Base-by-base conservation (phyloP, 129 eudicot species). In the Flaveria linearis region DNA sequence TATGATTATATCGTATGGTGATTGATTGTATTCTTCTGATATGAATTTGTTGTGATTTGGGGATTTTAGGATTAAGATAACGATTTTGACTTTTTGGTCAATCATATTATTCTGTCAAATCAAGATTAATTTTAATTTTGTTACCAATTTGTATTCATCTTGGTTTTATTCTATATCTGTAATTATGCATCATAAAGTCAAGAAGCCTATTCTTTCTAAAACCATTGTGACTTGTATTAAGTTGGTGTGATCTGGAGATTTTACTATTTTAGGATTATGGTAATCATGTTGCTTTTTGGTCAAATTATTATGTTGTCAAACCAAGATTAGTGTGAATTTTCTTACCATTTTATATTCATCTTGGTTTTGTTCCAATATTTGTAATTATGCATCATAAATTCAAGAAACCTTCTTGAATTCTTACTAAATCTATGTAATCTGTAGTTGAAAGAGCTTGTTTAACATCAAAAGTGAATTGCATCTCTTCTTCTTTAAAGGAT, bases 61-160 rank as follows among this genome's bases (percentile, higher is more conserved):
- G 77, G 60, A 69, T 73, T 73, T 80, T 73, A 64, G 52, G 83
- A 53, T 73, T 71, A 36, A 16, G 72, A 45, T 78, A 9, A 58
- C 26, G 25, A 8, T 74, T 46, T 43, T 74, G 42, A 56, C 73
- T 76, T 76, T 65, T 20, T 51, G 64, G 52, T 76, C 56, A 20
- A 66, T 18, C 53, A 36, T 76, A 47, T 11, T 65, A 13, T 30
- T 76, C 33, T 76, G 60, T 58, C 39, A 69, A 57, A 55, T 56
- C 52, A 56, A n/a, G 2, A 30, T 12, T 69, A 12, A 77, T 69
- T 45, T 76, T 4, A 30, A 30, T 49, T 49, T 33, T 15, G 8
- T 17, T 14, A 67, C 43, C 46, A 23, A 12, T 52, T 23, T 41
- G 77, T 20, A 23, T 36, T 14, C 25, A 8, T 42, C 43, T 57